Evolutionary conservation across 106 monocot genomes (phyloP).

Genomic region (Alisma plantagoaquatica): DNA sequence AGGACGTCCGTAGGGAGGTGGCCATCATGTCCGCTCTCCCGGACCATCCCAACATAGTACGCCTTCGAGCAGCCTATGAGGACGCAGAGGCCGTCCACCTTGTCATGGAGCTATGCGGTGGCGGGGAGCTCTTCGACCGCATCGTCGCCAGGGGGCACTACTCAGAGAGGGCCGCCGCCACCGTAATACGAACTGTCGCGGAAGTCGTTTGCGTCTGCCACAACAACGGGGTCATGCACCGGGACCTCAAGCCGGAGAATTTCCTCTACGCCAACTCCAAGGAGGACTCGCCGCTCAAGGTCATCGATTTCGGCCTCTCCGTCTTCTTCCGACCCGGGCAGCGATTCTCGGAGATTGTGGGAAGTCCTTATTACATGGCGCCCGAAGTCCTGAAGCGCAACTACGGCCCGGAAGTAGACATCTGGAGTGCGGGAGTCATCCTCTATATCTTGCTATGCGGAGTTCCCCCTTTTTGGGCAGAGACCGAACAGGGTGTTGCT

Average conservation of each 20-base stretch:
- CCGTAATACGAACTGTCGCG: slow-evolving; percentile 36
- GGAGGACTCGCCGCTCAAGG: slow-evolving; percentile 35
- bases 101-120: slow-evolving; percentile 85
- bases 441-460: slow-evolving; percentile 61
- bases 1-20: slow-evolving; percentile 20
- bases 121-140: slow-evolving; percentile 79
- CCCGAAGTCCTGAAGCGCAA: slow-evolving; percentile 49
- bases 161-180: slow-evolving; percentile 53
- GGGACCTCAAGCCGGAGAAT: slow-evolving; percentile 60
- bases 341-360: slow-evolving; percentile 48
- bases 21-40: slow-evolving; percentile 14
- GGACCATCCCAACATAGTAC: slow-evolving; percentile 15
- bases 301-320: slow-evolving; percentile 51
- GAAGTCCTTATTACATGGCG: slow-evolving; percentile 66
- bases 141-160: slow-evolving; percentile 61
- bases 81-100: slow-evolving; percentile 56
- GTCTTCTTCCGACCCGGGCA: slow-evolving; percentile 46
- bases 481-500: slow-evolving; percentile 60
- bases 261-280: slow-evolving; percentile 33
- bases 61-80: slow-evolving; percentile 31
- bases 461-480: slow-evolving; percentile 74
- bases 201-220: slow-evolving; percentile 52
- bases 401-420: slow-evolving; percentile 50
- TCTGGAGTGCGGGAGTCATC: slow-evolving; percentile 65
- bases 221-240: slow-evolving; percentile 36